These are phyloP conservation scores for Geosmithia morbida DNA, from an alignment of 2,329 filamentous ascomycete species.

Conservation along the genomic window DNA sequence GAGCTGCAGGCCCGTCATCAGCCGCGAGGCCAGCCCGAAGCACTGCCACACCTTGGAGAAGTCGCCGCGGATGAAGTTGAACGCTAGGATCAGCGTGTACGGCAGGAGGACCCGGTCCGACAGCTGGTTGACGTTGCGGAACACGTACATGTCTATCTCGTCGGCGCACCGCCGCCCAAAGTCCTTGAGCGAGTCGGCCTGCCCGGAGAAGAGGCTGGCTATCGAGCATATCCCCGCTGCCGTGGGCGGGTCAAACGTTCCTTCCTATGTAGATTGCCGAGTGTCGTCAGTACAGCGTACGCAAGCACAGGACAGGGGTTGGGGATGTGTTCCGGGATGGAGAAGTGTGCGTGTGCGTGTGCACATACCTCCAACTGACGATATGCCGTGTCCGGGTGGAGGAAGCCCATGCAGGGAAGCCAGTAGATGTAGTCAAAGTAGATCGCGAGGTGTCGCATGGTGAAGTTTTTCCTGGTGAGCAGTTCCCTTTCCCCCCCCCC, in stretches of 20 bases:
- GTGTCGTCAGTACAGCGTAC: no score
- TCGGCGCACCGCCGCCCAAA: slow-evolving; percentile 22
- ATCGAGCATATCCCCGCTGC: slow-evolving; percentile 24
- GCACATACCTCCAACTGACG: slow-evolving; percentile 15
- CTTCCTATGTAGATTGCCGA: no score
- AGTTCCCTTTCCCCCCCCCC: slow-evolving; percentile 18
- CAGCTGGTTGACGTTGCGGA: slow-evolving; percentile 23
- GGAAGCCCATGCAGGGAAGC: slow-evolving; percentile 22
- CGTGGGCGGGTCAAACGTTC: slow-evolving; percentile 16
- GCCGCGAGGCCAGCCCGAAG: slow-evolving; percentile 18
- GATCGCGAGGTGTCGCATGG: slow-evolving; percentile 20
- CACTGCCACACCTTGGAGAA: slow-evolving; percentile 25
- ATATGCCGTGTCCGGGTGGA: slow-evolving; percentile 19
- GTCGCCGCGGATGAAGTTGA: slow-evolving; percentile 19
- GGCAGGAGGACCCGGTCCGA: slow-evolving; percentile 17
- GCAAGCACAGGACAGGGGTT: no score
- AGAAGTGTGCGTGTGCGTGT: not conserved
- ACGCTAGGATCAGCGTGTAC: slow-evolving; percentile 18
- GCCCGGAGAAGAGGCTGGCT: slow-evolving; percentile 19
- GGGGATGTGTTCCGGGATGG: no score
- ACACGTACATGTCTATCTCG: slow-evolving; percentile 22
- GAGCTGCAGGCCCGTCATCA: slow-evolving; percentile 21
- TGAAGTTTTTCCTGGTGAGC: slow-evolving; percentile 17
- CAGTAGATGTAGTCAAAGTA: slow-evolving; percentile 23
- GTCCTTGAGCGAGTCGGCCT: slow-evolving; percentile 13